Evolutionary conservation across 2,329 filamentous ascomycete genomes (phyloP).

Genomic region (Neoscytalidium dimidiatum): DNA sequence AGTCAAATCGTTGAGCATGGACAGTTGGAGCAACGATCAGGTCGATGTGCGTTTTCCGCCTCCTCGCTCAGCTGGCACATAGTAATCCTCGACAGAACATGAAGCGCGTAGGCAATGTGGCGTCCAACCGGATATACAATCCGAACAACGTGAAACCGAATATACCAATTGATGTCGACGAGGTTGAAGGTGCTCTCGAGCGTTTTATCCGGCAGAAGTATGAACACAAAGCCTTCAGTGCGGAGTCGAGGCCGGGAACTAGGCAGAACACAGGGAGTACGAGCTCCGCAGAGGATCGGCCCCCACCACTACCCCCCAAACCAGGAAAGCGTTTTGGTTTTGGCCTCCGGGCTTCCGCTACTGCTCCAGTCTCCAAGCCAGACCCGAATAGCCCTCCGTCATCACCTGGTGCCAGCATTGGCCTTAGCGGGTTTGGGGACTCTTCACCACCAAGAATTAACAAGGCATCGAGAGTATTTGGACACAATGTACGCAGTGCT

Average conservation of each 20-base stretch:
- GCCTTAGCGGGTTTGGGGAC: conserved; percentile 33
- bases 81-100: conserved; percentile 66
- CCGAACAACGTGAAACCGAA: conserved; percentile 79
- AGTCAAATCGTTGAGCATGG: conserved; percentile 98
- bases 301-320: conserved; percentile 62
- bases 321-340: conserved; percentile 63
- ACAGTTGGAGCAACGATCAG: conserved; percentile 93
- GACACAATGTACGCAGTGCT: conserved; percentile 62
- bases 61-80: conserved; percentile 15
- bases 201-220: conserved; percentile 95
- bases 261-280: conserved; percentile 60
- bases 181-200: conserved; percentile 93
- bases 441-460: conserved; percentile 49
- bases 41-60: conserved; percentile 73
- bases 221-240: conserved; percentile 61
- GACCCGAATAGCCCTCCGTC: conserved; percentile 55
- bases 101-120: conserved; percentile 84
- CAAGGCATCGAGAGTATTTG: conserved; percentile 69
- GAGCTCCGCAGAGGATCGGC: conserved; percentile 54
- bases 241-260: conserved; percentile 41
- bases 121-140: conserved; percentile 88
- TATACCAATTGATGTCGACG: conserved; percentile 86
- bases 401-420: conserved; percentile 32
- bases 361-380: conserved; percentile 62
- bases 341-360: conserved; percentile 68